These are phyloP conservation scores for Candida hungchunana DNA, from an alignment of 805 yeast genomes.

Conservation along the genomic window DNA sequence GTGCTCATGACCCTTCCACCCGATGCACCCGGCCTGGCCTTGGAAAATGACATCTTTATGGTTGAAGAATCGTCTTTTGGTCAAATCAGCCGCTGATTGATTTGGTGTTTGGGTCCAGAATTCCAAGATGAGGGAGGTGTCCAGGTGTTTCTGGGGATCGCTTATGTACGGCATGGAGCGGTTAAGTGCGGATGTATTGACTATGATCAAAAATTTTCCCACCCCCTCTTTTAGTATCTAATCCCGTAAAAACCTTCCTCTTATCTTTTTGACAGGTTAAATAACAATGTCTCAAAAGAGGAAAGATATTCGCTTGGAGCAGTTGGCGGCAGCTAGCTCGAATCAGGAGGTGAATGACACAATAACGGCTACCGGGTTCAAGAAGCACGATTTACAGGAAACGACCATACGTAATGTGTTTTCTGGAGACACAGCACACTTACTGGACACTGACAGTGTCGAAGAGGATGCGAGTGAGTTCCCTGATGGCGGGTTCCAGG, in stretches of 20 bases:
- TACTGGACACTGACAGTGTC: constrained; percentile 5
- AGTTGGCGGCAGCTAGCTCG: neutral
- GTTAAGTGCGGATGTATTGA: neutral
- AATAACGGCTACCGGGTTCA: constrained; percentile 6
- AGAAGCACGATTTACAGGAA: constrained; percentile 3
- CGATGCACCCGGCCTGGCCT: neutral
- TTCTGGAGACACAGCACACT: constrained; percentile 6
- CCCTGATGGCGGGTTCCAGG: constrained; percentile 55
- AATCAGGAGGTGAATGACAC: neutral
- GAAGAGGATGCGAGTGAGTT: constrained; percentile 25
- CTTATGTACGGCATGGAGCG: neutral
- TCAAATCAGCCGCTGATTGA: too few species aligned
- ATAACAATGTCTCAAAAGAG: too few species aligned
- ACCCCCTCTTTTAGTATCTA: too few species aligned
- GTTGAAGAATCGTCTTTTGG: constrained; percentile 3
- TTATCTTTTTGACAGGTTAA: too few species aligned
- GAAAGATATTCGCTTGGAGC: neutral
- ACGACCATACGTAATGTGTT: constrained; percentile 9
- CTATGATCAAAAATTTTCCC: too few species aligned
- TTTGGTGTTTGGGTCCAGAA: too few species aligned
- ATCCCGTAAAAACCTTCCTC: too few species aligned
- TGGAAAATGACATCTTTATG: neutral
- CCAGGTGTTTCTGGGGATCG: too few species aligned
- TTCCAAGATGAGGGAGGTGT: too few species aligned
- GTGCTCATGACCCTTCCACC: constrained; percentile 5